Percentiles rank a stretch among this genome's conserved stretches.
phyloP scores from a whole-genome alignment of 371 early-diverging fungal species.

The Mortierella sp. region DNA sequence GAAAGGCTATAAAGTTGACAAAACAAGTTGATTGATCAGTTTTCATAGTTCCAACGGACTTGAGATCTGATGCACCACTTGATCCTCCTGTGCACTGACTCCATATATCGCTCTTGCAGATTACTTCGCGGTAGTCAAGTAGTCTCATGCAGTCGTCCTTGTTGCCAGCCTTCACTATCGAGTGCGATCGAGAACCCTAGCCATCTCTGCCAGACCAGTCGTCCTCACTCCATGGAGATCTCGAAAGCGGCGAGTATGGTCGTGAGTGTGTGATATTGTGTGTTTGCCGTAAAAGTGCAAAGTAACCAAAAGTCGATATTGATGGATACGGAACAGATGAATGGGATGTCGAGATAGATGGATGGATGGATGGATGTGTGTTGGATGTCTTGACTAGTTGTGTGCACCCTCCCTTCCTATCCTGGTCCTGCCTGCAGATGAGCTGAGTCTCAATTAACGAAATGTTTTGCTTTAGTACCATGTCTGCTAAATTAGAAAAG shows the following conservation, averaged over 20 bases:
- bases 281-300: background rate
- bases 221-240: no score
- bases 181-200: no score
- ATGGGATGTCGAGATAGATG: constrained; percentile 18
- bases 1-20: constrained; percentile 77
- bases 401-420: background rate
- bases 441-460: background rate
- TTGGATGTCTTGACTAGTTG: background rate
- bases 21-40: background rate
- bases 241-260: no score
- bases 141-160: no score
- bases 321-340: constrained; percentile 11
- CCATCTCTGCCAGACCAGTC: no score
- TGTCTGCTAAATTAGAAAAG: constrained; percentile 17
- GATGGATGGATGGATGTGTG: constrained; percentile 28
- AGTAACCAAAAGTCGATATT: background rate
- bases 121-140: no score
- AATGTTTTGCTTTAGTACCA: constrained; percentile 10
- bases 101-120: background rate
- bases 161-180: no score
- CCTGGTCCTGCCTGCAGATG: background rate
- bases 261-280: no score
- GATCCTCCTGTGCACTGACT: background rate
- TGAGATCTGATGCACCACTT: background rate
- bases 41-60: background rate